phyloP scores from a whole-genome alignment of 306 rosid species.

The Dalbergia cochinchinensis region DNA sequence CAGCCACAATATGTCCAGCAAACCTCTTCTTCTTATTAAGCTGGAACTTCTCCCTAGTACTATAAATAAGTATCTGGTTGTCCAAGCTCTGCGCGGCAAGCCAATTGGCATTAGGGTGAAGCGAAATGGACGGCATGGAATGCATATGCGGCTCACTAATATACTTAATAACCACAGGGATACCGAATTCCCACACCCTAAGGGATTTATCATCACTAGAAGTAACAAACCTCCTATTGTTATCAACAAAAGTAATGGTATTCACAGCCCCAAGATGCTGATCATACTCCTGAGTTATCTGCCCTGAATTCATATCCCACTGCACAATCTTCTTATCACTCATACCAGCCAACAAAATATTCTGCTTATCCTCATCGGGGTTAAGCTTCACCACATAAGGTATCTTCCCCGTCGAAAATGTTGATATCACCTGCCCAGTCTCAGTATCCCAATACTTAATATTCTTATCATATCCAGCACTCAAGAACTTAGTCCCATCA shows the following conservation, averaged over 20 bases:
- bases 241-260: slow-evolving; percentile 97
- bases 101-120: slow-evolving; percentile 93
- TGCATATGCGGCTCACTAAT: slow-evolving; percentile 99
- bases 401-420: slow-evolving; percentile 88
- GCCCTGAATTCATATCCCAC: slow-evolving; percentile 95
- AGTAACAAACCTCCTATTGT: slow-evolving; percentile 94
- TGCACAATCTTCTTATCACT: slow-evolving; percentile 99
- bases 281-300: slow-evolving; percentile 99
- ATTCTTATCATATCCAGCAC: slow-evolving; percentile 95
- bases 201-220: slow-evolving; percentile 97
- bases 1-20: slow-evolving; percentile 94
- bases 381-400: slow-evolving; percentile 96
- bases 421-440: slow-evolving; percentile 94
- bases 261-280: slow-evolving; percentile 99
- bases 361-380: slow-evolving; percentile 96
- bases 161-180: slow-evolving; percentile 96
- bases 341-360: slow-evolving; percentile 94
- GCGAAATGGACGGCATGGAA: slow-evolving; percentile 95
- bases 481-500: slow-evolving; percentile 86
- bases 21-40: slow-evolving; percentile 97
- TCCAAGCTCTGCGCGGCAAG: slow-evolving; percentile 98
- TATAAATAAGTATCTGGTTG: slow-evolving; percentile 94
- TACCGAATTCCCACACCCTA: slow-evolving; percentile 96
- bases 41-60: slow-evolving; percentile 98
- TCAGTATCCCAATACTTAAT: slow-evolving; percentile 99